Conservation (phyloP, 2,329 filamentous ascomycete genomes). For the Graphium sp. region DNA sequence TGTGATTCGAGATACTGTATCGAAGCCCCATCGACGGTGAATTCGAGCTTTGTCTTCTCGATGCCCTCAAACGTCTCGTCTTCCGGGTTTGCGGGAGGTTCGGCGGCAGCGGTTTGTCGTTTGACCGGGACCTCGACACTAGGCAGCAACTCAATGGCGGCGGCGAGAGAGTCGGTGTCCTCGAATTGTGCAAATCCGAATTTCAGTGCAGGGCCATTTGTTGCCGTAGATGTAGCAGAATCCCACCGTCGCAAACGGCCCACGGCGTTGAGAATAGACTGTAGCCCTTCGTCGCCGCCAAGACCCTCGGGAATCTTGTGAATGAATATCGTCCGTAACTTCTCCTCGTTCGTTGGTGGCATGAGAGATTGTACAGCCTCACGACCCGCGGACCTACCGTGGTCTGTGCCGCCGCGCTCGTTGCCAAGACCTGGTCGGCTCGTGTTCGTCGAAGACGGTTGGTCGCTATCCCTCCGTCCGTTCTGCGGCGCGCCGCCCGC, state of each 20-base stretch:
- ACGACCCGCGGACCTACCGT: conserved; percentile 44
- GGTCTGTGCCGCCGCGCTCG: conserved; percentile 48
- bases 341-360: conserved; percentile 78
- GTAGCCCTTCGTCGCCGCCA: conserved; percentile 60
- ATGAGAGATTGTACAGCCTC: conserved; percentile 57
- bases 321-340: conserved; percentile 79
- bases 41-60: conserved; percentile 54
- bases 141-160: conserved; percentile 69
- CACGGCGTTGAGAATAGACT: conserved; percentile 60
- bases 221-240: conserved; percentile 39
- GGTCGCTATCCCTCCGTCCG: conserved; percentile 29
- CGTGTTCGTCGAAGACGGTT: conserved; percentile 12
- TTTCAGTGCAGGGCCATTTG: conserved; percentile 62
- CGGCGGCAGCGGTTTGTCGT: conserved; percentile 42
- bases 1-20: conserved; percentile 75
- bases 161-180: conserved; percentile 72
- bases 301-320: conserved; percentile 68
- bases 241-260: conserved; percentile 78
- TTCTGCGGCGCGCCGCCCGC: too few relatives aligned
- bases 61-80: conserved; percentile 33
- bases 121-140: conserved; percentile 70
- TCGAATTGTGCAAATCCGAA: conserved; percentile 97
- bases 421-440: conserved; percentile 27
- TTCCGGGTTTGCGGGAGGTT: conserved; percentile 16
- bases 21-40: conserved; percentile 69